These are phyloP conservation scores for Trypanosoma caninum DNA, from an alignment of 208 protist species.

Conservation along the genomic window DNA sequence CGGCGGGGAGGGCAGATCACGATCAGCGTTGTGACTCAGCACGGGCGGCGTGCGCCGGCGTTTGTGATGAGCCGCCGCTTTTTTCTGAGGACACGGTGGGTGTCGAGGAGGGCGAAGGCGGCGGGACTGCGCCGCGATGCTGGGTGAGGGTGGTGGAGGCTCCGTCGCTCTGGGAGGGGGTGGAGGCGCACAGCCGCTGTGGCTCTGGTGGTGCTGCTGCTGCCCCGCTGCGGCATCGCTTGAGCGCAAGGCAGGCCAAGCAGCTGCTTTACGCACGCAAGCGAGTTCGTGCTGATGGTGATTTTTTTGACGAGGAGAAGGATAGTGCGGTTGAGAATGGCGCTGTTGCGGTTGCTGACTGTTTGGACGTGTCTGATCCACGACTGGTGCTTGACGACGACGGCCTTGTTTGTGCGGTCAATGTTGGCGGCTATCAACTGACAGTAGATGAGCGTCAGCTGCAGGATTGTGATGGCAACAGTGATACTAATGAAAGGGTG, in stretches of 20 bases:
- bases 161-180: slow-evolving; percentile 26
- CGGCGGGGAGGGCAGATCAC: slow-evolving; percentile 19
- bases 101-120: neutral
- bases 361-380: slow-evolving; percentile 4
- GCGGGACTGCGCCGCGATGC: neutral
- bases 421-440: slow-evolving; percentile 53
- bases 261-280: slow-evolving; percentile 9
- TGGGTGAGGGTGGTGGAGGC: slow-evolving; percentile 36
- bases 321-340: neutral
- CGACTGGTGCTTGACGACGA: slow-evolving; percentile 43
- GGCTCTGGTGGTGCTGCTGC: neutral
- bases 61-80: neutral
- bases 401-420: slow-evolving; percentile 49
- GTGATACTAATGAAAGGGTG: slow-evolving; percentile 5
- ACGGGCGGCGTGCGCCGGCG: neutral
- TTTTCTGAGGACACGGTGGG: slow-evolving; percentile 18
- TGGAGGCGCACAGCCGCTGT: no score
- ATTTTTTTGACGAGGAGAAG: slow-evolving; percentile 2
- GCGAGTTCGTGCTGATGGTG: slow-evolving; percentile 32
- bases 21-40: neutral
- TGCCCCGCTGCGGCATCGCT: slow-evolving; percentile 15
- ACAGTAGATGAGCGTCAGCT: slow-evolving; percentile 67
- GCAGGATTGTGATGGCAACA: slow-evolving; percentile 22
- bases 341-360: slow-evolving; percentile 20
- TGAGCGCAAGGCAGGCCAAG: slow-evolving; percentile 11